Evolutionary conservation across 768 basidiomycete genomes (phyloP).

Genomic region (Podaxis carcinomalis): DNA sequence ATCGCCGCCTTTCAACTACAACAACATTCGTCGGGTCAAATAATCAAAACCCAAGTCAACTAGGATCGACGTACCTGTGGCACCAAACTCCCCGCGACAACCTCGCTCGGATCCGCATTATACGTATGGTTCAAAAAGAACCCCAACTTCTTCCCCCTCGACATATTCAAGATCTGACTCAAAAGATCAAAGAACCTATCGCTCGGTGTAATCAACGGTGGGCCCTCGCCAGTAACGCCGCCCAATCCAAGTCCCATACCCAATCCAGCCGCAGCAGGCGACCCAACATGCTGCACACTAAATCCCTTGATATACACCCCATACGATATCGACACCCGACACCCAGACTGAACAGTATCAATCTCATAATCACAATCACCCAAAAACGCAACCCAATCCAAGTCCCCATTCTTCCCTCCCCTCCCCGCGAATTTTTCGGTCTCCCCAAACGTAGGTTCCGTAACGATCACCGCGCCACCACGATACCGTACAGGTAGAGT

Average conservation of each 20-base stretch:
- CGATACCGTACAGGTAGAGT: slow-evolving; percentile 72
- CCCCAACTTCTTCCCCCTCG: slow-evolving; percentile 66
- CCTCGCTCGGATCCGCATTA: slow-evolving; percentile 64
- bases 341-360: slow-evolving; percentile 67
- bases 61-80: slow-evolving; percentile 50
- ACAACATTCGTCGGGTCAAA: background rate
- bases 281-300: slow-evolving; percentile 27
- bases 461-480: slow-evolving; percentile 62
- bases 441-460: slow-evolving; percentile 46
- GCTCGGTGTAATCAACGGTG: slow-evolving; percentile 67
- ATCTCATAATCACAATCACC: slow-evolving; percentile 74
- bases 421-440: slow-evolving; percentile 58
- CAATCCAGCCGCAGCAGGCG: slow-evolving; percentile 23
- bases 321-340: slow-evolving; percentile 66
- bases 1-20: slow-evolving; percentile 74
- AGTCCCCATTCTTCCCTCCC: slow-evolving; percentile 57
- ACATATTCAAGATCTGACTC: slow-evolving; percentile 67
- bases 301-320: slow-evolving; percentile 67
- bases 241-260: slow-evolving; percentile 13
- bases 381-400: slow-evolving; percentile 78
- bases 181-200: slow-evolving; percentile 70
- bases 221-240: slow-evolving; percentile 19
- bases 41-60: background rate
- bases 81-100: slow-evolving; percentile 64
- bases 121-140: slow-evolving; percentile 62